phyloP scores from a whole-genome alignment of 78 protist genomes.

The Thecamonas trahens region DNA sequence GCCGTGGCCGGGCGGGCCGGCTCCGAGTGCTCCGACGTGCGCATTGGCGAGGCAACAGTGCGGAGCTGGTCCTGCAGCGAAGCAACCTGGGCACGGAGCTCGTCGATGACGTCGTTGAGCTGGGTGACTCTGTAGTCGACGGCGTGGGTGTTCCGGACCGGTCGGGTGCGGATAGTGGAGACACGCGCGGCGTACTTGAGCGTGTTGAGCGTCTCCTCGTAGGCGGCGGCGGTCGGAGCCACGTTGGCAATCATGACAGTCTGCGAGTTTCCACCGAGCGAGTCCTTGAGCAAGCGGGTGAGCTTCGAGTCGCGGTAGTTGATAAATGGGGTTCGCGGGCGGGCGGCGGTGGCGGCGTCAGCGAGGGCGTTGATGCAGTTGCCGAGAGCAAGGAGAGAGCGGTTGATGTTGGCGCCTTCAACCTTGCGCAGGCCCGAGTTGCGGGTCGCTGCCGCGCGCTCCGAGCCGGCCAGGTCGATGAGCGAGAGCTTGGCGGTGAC shows the following conservation, averaged over 20 bases:
- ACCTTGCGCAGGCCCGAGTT: constrained; percentile 38
- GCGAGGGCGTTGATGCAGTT: constrained; percentile 72
- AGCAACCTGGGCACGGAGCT: not conserved
- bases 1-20: no score
- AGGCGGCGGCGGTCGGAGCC: constrained; percentile 14
- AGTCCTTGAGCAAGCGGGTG: constrained; percentile 59
- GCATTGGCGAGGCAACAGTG: no score
- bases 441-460: constrained; percentile 57
- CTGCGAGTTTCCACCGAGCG: constrained; percentile 63
- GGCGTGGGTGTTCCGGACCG: not conserved
- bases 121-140: not conserved
- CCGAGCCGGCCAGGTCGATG: constrained; percentile 91
- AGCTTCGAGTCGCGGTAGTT: constrained; percentile 51
- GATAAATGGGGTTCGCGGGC: no score
- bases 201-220: constrained; percentile 53
- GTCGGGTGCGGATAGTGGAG: constrained; percentile 6
- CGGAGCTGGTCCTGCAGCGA: not conserved
- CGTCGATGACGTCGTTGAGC: not conserved
- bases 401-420: constrained; percentile 84
- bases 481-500: constrained; percentile 44
- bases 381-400: constrained; percentile 79
- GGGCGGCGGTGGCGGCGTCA: not conserved
- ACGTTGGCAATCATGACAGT: constrained; percentile 61
- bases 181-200: constrained; percentile 58
- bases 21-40: not conserved